These are phyloP conservation scores for Russula abietina DNA, from an alignment of 768 basidiomycete genomes.

Conservation along the genomic window DNA sequence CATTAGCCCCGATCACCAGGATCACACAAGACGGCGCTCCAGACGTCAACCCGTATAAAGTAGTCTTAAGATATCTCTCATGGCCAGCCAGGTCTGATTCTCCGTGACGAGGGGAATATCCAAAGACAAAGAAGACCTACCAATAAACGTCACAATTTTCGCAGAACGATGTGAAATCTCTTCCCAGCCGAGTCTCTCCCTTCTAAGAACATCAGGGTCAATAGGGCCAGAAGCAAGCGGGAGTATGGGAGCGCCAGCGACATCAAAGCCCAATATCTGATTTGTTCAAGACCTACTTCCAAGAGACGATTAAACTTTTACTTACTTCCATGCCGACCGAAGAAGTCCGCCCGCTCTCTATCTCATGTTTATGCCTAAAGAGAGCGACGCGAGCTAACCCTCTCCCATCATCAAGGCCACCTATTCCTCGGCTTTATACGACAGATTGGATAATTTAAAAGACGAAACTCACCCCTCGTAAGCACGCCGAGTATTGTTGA, in stretches of 20 bases:
- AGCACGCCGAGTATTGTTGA: slow-evolving; percentile 92
- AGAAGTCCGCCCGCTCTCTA: slow-evolving; percentile 92
- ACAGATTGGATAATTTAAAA: slow-evolving; percentile 25
- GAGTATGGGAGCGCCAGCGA: slow-evolving; percentile 70
- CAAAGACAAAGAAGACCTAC: slow-evolving; percentile 32
- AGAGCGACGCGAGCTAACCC: slow-evolving; percentile 80
- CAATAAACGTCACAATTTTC: slow-evolving; percentile 93
- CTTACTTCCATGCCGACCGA: slow-evolving; percentile 95
- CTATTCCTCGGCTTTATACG: slow-evolving; percentile 33
- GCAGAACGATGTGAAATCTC: slow-evolving; percentile 84
- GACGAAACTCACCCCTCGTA: slow-evolving; percentile 63
- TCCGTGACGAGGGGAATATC: neutral
- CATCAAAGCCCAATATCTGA: slow-evolving; percentile 84
- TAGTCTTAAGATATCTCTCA: slow-evolving; percentile 88
- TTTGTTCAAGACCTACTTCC: neutral
- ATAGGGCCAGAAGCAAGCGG: slow-evolving; percentile 52
- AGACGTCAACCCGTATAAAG: slow-evolving; percentile 90
- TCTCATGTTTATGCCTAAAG: slow-evolving; percentile 95
- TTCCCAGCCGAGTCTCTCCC: slow-evolving; percentile 93
- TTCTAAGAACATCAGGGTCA: slow-evolving; percentile 59
- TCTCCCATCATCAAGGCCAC: slow-evolving; percentile 73
- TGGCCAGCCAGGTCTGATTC: slow-evolving; percentile 85
- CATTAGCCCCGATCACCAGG: slow-evolving; percentile 93
- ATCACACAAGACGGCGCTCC: slow-evolving; percentile 90
- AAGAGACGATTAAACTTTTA: neutral